Conservation (phyloP, 129 eudicot species). For the Artemisia annua region DNA sequence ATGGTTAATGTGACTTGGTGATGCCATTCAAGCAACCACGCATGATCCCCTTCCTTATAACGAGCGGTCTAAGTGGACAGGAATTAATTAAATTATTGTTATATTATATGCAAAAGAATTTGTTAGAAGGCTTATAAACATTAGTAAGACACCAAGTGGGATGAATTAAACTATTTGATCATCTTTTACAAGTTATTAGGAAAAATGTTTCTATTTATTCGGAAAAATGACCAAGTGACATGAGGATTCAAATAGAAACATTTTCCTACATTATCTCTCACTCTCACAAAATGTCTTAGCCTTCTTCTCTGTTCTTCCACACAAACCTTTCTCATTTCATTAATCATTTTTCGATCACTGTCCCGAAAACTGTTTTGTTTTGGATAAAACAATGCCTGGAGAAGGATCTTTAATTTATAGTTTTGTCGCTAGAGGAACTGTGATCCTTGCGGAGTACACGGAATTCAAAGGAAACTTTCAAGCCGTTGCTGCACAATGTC, state of each 20-base stretch:
- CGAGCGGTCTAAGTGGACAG: too few relatives aligned
- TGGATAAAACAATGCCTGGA: slow-evolving; percentile 20
- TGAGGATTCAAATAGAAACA: slow-evolving; percentile 25
- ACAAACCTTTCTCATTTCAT: slow-evolving; percentile 22
- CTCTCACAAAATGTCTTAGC: slow-evolving; percentile 33
- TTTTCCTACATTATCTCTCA: slow-evolving; percentile 26
- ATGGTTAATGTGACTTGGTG: too few relatives aligned
- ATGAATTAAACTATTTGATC: too few relatives aligned
- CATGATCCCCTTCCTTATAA: too few relatives aligned
- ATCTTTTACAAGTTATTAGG: too few relatives aligned
- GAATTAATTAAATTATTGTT: too few relatives aligned
- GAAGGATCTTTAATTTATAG: slow-evolving; percentile 38
- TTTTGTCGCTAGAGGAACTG: slow-evolving; percentile 38
- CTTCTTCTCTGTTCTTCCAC: slow-evolving; percentile 40
- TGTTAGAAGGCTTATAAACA: too few relatives aligned
- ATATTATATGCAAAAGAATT: too few relatives aligned
- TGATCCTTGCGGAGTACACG: slow-evolving; percentile 38
- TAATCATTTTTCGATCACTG: slow-evolving; percentile 28
- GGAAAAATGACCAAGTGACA: slow-evolving; percentile 12
- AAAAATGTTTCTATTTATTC: slow-evolving; percentile 16
- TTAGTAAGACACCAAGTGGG: too few relatives aligned
- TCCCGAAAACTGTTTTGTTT: neutral
- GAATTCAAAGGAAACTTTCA: slow-evolving; percentile 37
- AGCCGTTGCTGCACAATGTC: slow-evolving; percentile 33
- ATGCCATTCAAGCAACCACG: too few relatives aligned